Conservation (phyloP, 495 filamentous ascomycete genomes). For the Hyaloscypha hepaticicola region DNA sequence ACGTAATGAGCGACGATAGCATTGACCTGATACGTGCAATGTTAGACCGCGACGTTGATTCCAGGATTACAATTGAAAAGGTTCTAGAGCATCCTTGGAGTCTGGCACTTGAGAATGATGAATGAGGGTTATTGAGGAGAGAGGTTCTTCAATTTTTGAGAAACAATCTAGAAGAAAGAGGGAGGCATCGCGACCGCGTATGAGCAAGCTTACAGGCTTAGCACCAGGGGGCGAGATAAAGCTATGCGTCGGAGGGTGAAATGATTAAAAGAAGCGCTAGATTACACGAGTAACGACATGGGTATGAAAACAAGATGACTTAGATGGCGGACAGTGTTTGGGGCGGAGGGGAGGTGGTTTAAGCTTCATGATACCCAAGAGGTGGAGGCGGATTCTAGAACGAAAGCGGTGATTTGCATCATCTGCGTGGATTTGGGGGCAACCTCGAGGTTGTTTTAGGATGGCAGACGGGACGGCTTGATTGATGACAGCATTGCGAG, state of each 20-base stretch:
- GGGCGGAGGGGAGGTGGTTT: not conserved
- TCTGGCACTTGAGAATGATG: conserved; percentile 10
- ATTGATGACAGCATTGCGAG: not conserved
- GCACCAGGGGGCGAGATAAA: not conserved
- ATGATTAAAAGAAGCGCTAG: not conserved
- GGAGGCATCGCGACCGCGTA: not conserved
- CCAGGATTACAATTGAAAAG: conserved; percentile 75
- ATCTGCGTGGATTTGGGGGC: not conserved
- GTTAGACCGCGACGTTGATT: conserved; percentile 85
- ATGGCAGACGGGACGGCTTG: not conserved
- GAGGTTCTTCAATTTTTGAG: conserved; percentile 2
- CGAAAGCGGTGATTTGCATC: not conserved
- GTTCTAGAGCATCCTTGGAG: conserved; percentile 84
- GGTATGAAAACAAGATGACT: not conserved
- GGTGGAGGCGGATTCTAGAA: not conserved
- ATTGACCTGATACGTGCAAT: conserved; percentile 87
- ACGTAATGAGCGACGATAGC: conserved; percentile 85
- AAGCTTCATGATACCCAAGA: conserved; percentile 21
- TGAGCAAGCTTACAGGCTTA: not conserved
- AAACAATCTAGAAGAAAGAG: not conserved
- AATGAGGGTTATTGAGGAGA: conserved; percentile 21
- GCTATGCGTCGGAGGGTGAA: not conserved
- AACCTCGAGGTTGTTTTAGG: not conserved
- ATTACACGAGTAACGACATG: conserved; percentile 12
- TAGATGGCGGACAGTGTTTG: not conserved